phyloP scores from a whole-genome alignment of 2,329 filamentous ascomycete genomes.

The Blumeria hordei region DNA sequence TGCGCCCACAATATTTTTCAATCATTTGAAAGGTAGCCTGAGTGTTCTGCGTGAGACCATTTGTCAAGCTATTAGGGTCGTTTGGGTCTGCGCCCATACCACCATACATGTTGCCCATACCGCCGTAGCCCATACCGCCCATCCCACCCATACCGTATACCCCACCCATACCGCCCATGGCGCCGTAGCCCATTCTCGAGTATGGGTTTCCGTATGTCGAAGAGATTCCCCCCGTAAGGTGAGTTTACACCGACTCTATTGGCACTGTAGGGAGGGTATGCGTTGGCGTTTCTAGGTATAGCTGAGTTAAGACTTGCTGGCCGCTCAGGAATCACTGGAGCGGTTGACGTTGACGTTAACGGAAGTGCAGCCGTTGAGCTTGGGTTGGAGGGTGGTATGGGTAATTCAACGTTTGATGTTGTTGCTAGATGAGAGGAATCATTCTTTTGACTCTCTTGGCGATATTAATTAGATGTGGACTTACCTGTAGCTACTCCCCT shows the following conservation, averaged over 20 bases:
- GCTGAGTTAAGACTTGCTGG: slow-evolving; percentile 55
- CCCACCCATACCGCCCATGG: slow-evolving; percentile 15
- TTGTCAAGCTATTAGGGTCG: slow-evolving; percentile 83
- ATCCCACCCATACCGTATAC: slow-evolving; percentile 15
- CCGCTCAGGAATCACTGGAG: slow-evolving; percentile 55
- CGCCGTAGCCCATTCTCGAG: slow-evolving; percentile 17
- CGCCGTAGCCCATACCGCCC: slow-evolving; percentile 18
- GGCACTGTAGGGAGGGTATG: slow-evolving; percentile 42
- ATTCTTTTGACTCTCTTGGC: slow-evolving; percentile 1
- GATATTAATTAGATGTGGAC: slow-evolving; percentile 12
- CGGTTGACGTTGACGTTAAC: slow-evolving; percentile 16
- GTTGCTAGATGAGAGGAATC: background rate
- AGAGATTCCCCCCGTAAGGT: slow-evolving; percentile 15
- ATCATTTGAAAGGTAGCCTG: slow-evolving; percentile 96
- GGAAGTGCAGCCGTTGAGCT: slow-evolving; percentile 14
- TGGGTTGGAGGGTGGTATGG: slow-evolving; percentile 6
- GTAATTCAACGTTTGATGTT: background rate
- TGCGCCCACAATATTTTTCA: slow-evolving; percentile 84
- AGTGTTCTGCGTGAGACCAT: slow-evolving; percentile 83
- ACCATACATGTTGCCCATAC: slow-evolving; percentile 17
- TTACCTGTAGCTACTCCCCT: slow-evolving; percentile 24
- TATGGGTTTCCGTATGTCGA: slow-evolving; percentile 28
- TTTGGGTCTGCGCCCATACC: slow-evolving; percentile 43
- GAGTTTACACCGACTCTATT: slow-evolving; percentile 24
- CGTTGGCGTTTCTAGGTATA: slow-evolving; percentile 71